Evolutionary conservation across 106 monocot species (phyloP), one percentile per base, ranked within the genome.

Genomic region (Dendrobium officinale): DNA sequence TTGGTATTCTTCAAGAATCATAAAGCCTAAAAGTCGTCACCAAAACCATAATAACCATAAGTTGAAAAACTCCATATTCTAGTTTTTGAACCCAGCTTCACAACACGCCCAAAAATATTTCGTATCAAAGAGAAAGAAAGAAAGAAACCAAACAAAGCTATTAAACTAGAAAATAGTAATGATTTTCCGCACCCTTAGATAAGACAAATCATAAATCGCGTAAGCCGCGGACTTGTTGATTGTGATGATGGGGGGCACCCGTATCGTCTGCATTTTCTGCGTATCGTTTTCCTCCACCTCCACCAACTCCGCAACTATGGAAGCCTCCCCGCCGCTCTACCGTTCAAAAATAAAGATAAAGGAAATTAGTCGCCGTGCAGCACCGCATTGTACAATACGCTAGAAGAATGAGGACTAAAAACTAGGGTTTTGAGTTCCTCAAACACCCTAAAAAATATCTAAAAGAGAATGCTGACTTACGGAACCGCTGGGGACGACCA

Each of bases 401-500:
- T 24, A 66, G 6, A 66, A 24, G 0, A 24, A 17, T 5, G 58
- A 26, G 67, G 2, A 70, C 17, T 72, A 72, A 9, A 72, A 72
- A 72, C 72, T 72, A 72, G 72, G 72, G 72, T 26, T 26, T 31
- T n/a, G 5, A 64, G 24, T 64, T 64, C 4, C 64, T 64, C 64
- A 26, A 64, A 64, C 64, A 59, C 6, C 26, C 64, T 5, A 9
- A 22, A 26, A 64, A 26, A 26, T 22, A 9, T 10, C 9, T 10
- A 17, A 51, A 40, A 40, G 15, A 29, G 10, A 43, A 44, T 7
- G 74, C 4, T 73, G n/a, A 75, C 79, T 85, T 82, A 93, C 96
- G n/a, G 96, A 89, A 55, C 92, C 96, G 55, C 96, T 97, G 78
- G 96, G 96, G 44, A 97, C 92, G 77, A 90, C 90, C 31, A 97